Evolutionary conservation across 2,329 filamentous ascomycete species (phyloP), one percentile per base, ranked within the genome.

Genomic region (Alternaria tenuissima): DNA sequence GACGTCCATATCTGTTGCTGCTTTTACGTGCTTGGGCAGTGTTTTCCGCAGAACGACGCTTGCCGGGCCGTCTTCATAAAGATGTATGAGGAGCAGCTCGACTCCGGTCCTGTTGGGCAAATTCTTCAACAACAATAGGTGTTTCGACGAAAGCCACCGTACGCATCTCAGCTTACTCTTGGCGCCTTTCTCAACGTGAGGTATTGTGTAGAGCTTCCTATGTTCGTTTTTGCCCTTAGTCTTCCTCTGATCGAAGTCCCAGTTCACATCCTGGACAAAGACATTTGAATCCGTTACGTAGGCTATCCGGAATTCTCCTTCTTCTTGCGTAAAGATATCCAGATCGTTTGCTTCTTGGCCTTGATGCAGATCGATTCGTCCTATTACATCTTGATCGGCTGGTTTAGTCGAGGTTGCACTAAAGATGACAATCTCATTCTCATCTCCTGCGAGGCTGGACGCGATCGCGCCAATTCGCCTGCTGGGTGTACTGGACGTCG

Each of bases 201-300:
- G 74, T 4, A 77, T 55, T 2, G 71, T 63, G 52, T 78, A 78
- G 1, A 73, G 63, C 47, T 76, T 73, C 38, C 57, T 34, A 67
- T 73, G 71, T 36, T 68, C 63, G 16, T 57, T 67, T 59, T 68
- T 78, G 52, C 52, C 70, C 63, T 60, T 69, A 54, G 24, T 82
- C 57, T 79, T 80, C 55, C 76, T 80, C 55, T 76, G 75, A 7
- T 60, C 68, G 49, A 84, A 83, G 60, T 84, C 82, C 42, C 84
- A 82, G 20, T 81, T 79, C 48, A 92, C 78, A 32, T 86, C 86
- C 68, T 91, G 84, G 36, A 90, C 81, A 78, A 89, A 91, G 49
- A 98, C 84, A 66, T 93, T 88, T 73, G 90, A 83, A 65, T 92
- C 89, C 69, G 91, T 89, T 78, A 91, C 94, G 78, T 93, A 97